Conservation (phyloP, 768 basidiomycete genomes). For the Pleurotus salmoneostramineus region DNA sequence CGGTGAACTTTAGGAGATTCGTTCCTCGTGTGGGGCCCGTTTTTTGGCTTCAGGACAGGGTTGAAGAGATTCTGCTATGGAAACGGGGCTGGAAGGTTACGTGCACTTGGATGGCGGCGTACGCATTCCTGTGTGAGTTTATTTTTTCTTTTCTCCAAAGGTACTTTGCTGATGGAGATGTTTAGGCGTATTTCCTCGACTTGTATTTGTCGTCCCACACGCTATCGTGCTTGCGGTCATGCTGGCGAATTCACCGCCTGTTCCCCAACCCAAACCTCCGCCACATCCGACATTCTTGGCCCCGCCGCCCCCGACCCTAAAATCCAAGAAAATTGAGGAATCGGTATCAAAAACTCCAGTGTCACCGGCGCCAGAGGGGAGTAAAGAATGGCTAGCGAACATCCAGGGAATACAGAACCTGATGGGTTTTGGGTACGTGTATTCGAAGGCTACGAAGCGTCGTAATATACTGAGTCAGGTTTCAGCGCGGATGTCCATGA, state of each 20-base stretch:
- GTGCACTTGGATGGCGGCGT: conserved; percentile 67
- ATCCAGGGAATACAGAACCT: conserved; percentile 89
- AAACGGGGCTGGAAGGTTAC: conserved; percentile 72
- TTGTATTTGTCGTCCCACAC: conserved; percentile 70
- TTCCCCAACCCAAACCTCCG: conserved; percentile 27
- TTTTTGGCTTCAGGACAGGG: conserved; percentile 87
- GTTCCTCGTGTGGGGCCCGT: conserved; percentile 71
- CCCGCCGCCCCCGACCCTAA: conserved; percentile 22
- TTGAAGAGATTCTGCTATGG: conserved; percentile 87
- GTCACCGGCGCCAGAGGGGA: conserved; percentile 48
- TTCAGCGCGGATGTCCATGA: conserved; percentile 62
- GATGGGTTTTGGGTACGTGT: conserved; percentile 75
- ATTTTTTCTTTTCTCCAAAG: neutral
- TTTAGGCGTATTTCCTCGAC: conserved; percentile 72
- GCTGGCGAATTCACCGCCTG: conserved; percentile 50
- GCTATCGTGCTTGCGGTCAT: conserved; percentile 58
- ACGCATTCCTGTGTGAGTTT: conserved; percentile 75
- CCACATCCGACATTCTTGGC: conserved; percentile 11
- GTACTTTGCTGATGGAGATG: neutral
- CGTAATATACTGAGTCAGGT: neutral
- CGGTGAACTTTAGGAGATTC: conserved; percentile 79
- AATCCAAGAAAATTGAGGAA: conserved; percentile 16
- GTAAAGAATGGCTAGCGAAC: conserved; percentile 81
- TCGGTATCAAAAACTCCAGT: neutral
- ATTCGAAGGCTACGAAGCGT: neutral